phyloP scores from a whole-genome alignment of 1,284 basidiomycete species.

The Schizophyllum amplum region DNA sequence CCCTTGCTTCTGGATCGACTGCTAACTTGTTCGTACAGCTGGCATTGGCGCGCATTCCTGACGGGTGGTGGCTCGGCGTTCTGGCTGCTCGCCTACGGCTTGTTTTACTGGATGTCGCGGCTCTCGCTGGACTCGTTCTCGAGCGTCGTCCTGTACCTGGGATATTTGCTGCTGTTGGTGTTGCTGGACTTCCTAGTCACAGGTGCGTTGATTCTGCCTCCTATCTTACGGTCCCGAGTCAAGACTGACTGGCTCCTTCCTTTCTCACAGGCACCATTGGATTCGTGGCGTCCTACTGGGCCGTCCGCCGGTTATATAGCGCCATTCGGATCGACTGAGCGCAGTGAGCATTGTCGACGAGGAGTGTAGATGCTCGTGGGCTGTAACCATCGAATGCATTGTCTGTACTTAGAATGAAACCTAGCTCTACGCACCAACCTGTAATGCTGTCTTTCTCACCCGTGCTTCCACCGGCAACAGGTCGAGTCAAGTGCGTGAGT shows the following conservation, averaged over 20 bases:
- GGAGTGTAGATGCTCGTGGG: neutral
- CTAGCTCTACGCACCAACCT: neutral
- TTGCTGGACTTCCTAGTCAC: constrained; percentile 86
- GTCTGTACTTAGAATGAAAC: neutral
- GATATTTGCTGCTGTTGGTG: constrained; percentile 82
- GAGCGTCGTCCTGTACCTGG: constrained; percentile 83
- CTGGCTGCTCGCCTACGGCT: constrained; percentile 82
- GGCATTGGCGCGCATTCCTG: constrained; percentile 96
- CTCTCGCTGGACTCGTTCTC: constrained; percentile 80
- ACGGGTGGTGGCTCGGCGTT: constrained; percentile 92
- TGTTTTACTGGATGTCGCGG: constrained; percentile 86
- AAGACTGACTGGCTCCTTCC: constrained; percentile 7
- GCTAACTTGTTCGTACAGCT: constrained; percentile 43
- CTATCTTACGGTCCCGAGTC: neutral
- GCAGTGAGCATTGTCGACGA: neutral
- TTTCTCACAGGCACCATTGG: constrained; percentile 70
- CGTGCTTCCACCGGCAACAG: too few relatives aligned
- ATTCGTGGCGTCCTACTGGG: constrained; percentile 84
- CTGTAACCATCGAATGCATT: neutral
- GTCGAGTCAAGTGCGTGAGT: too few relatives aligned
- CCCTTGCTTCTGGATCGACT: too few relatives aligned
- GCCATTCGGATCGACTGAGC: constrained; percentile 68
- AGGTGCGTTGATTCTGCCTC: constrained; percentile 36
- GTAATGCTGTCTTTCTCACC: neutral
- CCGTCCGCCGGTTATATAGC: constrained; percentile 72